Base-by-base conservation (phyloP, 169 alveolate genomes). In the Plasmodium ovale region DNA sequence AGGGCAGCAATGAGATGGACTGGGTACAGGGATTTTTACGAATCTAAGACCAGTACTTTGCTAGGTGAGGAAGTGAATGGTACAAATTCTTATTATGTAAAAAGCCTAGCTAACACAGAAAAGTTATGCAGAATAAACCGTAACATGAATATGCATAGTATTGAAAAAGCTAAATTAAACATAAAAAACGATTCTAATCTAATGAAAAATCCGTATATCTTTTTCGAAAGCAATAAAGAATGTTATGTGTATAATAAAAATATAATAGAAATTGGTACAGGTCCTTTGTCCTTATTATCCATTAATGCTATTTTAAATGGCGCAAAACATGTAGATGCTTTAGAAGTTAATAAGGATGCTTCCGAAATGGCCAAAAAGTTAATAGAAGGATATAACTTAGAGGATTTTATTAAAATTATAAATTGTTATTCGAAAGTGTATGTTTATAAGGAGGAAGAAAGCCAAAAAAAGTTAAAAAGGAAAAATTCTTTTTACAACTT, bases 301-400 rank as follows among this genome's bases (percentile, higher is more conserved):
- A 92, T 95, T 92, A 94, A 94, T 74, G 97, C 97, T 19, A 59
- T 92, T 47, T 92, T 93, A 62, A 95, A 95, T 21, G 97, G 97
- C 19, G 97, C 97, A 3, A 92, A 93, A 16, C 89, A 56, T 27
- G 95, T 94, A 79, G 97, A 95, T 56, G 97, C 97, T 16, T 88
- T 95, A 51, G 97, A 95, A 79, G 97, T 95, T 53, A 91, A 94
- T 19, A 72, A 31, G 42, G 92, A 92, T 59, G 94, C 96, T n/a
- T 91, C 96, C 47, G 93, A 94, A 31, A 89, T 94, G 47, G 96
- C 96, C 7, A 90, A 87, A 53, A 94, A 91, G 23, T 77, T 94
- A 19, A 89, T 94, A 94, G 95, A 93, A 44, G 96, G 95, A 10
- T 94, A 94, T 72, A 94, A 94, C 49, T 87, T 90, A 65, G 92